Percentiles rank a stretch among this genome's conserved stretches.
phyloP scores from a whole-genome alignment of 805 yeast genomes.

The Suhomyces tanzawaensis region DNA sequence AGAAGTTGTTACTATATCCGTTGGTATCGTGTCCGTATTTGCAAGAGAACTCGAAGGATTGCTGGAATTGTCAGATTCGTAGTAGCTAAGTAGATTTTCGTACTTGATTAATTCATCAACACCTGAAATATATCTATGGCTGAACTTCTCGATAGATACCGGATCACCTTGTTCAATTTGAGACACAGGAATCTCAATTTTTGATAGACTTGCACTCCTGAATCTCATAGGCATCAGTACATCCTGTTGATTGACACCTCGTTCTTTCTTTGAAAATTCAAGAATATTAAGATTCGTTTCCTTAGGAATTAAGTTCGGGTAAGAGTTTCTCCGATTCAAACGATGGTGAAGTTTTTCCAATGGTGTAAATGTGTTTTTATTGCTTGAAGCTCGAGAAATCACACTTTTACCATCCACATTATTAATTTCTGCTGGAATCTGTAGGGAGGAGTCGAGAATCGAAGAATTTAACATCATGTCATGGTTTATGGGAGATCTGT shows the following conservation, averaged over 20 bases:
- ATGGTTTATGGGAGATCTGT: background rate
- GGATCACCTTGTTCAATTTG: slow-evolving; percentile 2
- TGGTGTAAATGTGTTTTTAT: slow-evolving; percentile 3
- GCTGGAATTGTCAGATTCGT: slow-evolving; percentile 7
- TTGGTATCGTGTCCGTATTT: background rate
- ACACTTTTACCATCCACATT: slow-evolving; percentile 3
- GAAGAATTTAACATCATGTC: slow-evolving; percentile 3
- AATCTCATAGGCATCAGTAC: background rate
- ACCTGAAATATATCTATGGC: slow-evolving; percentile 16
- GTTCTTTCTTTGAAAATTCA: slow-evolving; percentile 16
- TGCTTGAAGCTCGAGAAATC: background rate
- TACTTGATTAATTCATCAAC: slow-evolving; percentile 19
- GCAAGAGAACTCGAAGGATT: background rate
- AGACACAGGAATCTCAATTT: slow-evolving; percentile 9
- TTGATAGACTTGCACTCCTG: slow-evolving; percentile 26
- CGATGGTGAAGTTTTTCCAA: slow-evolving; percentile 11
- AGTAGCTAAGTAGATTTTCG: slow-evolving; percentile 16
- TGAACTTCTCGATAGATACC: slow-evolving; percentile 17
- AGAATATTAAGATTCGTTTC: slow-evolving; percentile 21
- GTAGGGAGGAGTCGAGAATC: slow-evolving; percentile 15
- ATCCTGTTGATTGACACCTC: slow-evolving; percentile 1
- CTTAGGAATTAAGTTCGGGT: slow-evolving; percentile 18
- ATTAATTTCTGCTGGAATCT: slow-evolving; percentile 12
- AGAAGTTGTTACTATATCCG: slow-evolving; percentile 10
- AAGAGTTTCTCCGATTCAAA: slow-evolving; percentile 37